Evolutionary conservation across 441 rosid species (phyloP), one percentile per base, ranked within the genome.

Genomic region (Euphorbia celastroides): DNA sequence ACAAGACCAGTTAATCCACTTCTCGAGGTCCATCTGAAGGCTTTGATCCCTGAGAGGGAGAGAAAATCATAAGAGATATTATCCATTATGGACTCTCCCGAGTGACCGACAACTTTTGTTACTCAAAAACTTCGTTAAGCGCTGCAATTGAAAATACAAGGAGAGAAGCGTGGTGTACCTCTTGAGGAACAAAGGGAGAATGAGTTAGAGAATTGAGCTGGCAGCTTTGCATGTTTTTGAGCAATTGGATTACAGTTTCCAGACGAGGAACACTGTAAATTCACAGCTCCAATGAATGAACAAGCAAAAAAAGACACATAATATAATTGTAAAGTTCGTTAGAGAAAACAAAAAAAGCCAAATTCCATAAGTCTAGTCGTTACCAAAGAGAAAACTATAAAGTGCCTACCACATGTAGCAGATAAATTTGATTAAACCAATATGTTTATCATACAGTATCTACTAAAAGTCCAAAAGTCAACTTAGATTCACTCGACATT

Each of bases 231-330:
- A 88, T 85, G 60, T 88, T 80, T 14, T 70, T 74, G 38, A 88
- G 88, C 27, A 88, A 72, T 75, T 84, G 89, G 42, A 63, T 34
- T 41, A 81, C 85, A 8, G 90, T 84, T 80, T 70, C 70, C 60
- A 85, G 79, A 81, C 80, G 87, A 51, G 93, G 85, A 59, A 75
- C 81, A 36, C 93, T 88, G 86, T 72, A 78, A 65, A 74, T 27
- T 62, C 25, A 60, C n/a, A 60, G 51, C 38, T 25, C 41, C 64
- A 64, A 48, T n/a, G n/a, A n/a, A 60, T 60, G 44, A 67, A 14
- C n/a, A 51, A 42, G 16, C 46, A 9, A 23, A 38, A 57, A 34
- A 44, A 34, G 27, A 57, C 23, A 52, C 3, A 2, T 22, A 8
- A 55, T 2, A 23, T 13, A 22, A 31, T 64, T 57, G 51, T 50